phyloP scores from a whole-genome alignment of 2,329 filamentous ascomycete genomes.

The Aspergillus brasiliensis region DNA sequence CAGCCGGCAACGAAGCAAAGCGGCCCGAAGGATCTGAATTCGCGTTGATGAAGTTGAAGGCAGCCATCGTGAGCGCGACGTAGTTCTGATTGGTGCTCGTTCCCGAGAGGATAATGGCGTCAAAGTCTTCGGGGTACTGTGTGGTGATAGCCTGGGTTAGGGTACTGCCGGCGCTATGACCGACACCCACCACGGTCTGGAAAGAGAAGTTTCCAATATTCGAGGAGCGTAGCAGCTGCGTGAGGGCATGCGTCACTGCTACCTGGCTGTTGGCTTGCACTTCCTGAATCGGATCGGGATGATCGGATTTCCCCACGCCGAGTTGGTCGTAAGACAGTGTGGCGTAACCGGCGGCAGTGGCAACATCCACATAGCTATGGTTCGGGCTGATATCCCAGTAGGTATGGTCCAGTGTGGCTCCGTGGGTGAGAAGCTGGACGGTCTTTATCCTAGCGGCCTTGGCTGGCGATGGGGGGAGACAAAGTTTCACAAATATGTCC shows the following conservation, averaged over 20 bases:
- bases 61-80: neutral
- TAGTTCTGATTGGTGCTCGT: neutral
- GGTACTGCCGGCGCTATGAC: constrained; percentile 13
- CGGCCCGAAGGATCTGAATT: neutral
- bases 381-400: neutral
- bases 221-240: constrained; percentile 4
- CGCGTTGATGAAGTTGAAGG: neutral
- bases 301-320: constrained; percentile 19
- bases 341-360: constrained; percentile 19
- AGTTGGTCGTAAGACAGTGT: constrained; percentile 24
- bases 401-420: neutral
- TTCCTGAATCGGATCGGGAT: constrained; percentile 18
- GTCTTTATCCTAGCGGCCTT: neutral
- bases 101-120: constrained; percentile 17
- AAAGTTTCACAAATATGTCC: neutral
- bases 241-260: constrained; percentile 10
- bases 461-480: neutral
- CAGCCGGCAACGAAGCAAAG: neutral
- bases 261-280: constrained; percentile 13
- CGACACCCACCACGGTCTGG: constrained; percentile 12
- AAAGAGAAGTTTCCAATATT: constrained; percentile 11
- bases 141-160: constrained; percentile 1
- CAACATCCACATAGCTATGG: neutral
- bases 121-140: constrained; percentile 11
- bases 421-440: neutral